phyloP scores from a whole-genome alignment of 2,329 filamentous ascomycete genomes.

The Fusarium acutatum region DNA sequence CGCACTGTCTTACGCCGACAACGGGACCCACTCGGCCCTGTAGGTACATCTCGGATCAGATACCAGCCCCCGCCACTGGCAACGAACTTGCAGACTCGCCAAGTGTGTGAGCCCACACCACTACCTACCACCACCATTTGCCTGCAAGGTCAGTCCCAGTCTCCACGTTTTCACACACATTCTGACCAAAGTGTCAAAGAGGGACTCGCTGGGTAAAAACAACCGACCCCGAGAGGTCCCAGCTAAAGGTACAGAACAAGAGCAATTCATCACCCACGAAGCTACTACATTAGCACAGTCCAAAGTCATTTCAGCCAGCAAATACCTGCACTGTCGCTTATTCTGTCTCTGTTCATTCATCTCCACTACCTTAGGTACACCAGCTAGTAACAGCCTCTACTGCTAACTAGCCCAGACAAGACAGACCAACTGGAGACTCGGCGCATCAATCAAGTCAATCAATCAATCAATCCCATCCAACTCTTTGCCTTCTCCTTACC shows the following conservation, averaged over 20 bases:
- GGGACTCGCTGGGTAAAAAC: background rate
- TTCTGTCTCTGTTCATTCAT: background rate
- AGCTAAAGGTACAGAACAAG: background rate
- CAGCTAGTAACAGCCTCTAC: slow-evolving; percentile 22
- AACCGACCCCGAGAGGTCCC: background rate
- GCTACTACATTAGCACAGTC: background rate
- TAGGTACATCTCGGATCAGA: background rate
- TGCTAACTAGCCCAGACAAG: background rate
- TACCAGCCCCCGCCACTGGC: slow-evolving; percentile 17
- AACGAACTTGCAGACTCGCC: background rate
- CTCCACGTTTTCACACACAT: slow-evolving; percentile 5
- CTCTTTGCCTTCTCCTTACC: slow-evolving; percentile 16
- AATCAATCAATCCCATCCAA: slow-evolving; percentile 23
- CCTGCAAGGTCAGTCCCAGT: slow-evolving; percentile 1
- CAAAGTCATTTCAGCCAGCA: background rate
- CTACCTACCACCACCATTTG: background rate
- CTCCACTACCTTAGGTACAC: slow-evolving; percentile 28
- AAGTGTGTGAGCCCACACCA: slow-evolving; percentile 11
- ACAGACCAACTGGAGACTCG: slow-evolving; percentile 22
- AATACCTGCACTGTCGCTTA: background rate
- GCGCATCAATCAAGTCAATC: slow-evolving; percentile 21
- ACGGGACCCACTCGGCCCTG: slow-evolving; percentile 16
- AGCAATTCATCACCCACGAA: background rate
- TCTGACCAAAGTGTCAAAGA: background rate
- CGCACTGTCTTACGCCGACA: slow-evolving; percentile 31